Conservation (phyloP, 169 alveolate species). For the Cryptosporidium meleagridis region DNA sequence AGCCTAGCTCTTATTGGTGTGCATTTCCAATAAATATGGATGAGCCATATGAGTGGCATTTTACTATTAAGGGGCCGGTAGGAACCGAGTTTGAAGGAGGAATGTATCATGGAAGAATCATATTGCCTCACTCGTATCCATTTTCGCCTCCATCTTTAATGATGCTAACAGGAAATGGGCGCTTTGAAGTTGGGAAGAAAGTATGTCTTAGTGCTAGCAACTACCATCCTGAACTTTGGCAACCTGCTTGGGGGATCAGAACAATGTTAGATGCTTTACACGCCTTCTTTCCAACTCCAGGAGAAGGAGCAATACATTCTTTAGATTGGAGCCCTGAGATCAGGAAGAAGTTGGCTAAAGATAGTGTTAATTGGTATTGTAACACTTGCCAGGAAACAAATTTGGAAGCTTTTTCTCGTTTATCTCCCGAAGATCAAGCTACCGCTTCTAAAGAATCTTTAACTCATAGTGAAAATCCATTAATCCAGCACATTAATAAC, state of each 20-base stretch:
- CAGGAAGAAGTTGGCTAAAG: slow-evolving; percentile 65
- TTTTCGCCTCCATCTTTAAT: slow-evolving; percentile 91
- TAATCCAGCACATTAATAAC: slow-evolving; percentile 34
- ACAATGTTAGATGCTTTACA: slow-evolving; percentile 90
- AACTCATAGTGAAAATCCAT: slow-evolving; percentile 33
- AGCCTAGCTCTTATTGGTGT: slow-evolving; percentile 75
- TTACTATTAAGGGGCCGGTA: slow-evolving; percentile 87
- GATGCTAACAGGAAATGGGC: slow-evolving; percentile 90
- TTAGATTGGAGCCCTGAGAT: slow-evolving; percentile 74
- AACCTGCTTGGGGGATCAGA: slow-evolving; percentile 93
- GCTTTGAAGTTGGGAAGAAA: slow-evolving; percentile 90
- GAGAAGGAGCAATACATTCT: slow-evolving; percentile 75
- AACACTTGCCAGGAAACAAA: slow-evolving; percentile 56
- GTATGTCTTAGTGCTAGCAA: slow-evolving; percentile 88
- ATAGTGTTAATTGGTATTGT: slow-evolving; percentile 73
- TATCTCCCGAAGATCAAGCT: slow-evolving; percentile 17
- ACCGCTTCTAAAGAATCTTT: neutral
- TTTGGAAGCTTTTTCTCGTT: slow-evolving; percentile 19
- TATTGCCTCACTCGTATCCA: slow-evolving; percentile 91
- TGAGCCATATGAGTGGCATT: slow-evolving; percentile 93
- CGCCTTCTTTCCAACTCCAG: slow-evolving; percentile 89
- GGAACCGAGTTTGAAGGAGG: slow-evolving; percentile 93
- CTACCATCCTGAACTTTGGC: slow-evolving; percentile 93
- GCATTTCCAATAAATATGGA: slow-evolving; percentile 79
- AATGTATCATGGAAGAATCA: slow-evolving; percentile 91